Conservation (phyloP, 176 grass and related monocot species). For the Raddia guianensis region DNA sequence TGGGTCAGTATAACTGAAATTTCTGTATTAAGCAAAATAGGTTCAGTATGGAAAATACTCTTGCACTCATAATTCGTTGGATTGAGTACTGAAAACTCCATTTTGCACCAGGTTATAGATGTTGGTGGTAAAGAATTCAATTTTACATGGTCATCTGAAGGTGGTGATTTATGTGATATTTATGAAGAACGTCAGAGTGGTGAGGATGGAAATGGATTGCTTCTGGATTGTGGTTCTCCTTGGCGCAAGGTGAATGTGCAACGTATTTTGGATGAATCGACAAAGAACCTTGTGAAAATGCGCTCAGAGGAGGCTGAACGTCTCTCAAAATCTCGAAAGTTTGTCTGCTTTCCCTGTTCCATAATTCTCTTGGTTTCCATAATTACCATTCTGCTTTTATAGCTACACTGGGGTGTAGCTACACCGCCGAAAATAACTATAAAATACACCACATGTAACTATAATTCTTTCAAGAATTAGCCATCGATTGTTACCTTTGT, state of each 20-base stretch:
- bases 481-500: no score
- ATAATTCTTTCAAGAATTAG: no score
- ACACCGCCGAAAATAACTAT: no score
- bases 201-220: constrained; percentile 84
- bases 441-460: no score
- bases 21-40: not conserved
- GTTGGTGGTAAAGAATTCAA: constrained; percentile 86
- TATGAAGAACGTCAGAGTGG: constrained; percentile 83
- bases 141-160: constrained; percentile 76
- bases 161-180: constrained; percentile 89
- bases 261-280: constrained; percentile 90
- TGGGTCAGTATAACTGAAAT: constrained; percentile 15
- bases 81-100: constrained; percentile 28
- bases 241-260: constrained; percentile 94
- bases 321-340: constrained; percentile 90
- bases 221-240: constrained; percentile 82
- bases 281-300: constrained; percentile 96
- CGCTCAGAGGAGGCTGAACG: constrained; percentile 94
- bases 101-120: constrained; percentile 77
- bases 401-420: no score
- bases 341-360: constrained; percentile 57
- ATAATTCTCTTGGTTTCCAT: constrained; percentile 36
- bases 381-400: constrained; percentile 7
- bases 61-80: constrained; percentile 12
- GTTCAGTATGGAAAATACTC: constrained; percentile 12